Conservation (phyloP, 176 grass and related monocot species). For the Calamus simplicifolius region DNA sequence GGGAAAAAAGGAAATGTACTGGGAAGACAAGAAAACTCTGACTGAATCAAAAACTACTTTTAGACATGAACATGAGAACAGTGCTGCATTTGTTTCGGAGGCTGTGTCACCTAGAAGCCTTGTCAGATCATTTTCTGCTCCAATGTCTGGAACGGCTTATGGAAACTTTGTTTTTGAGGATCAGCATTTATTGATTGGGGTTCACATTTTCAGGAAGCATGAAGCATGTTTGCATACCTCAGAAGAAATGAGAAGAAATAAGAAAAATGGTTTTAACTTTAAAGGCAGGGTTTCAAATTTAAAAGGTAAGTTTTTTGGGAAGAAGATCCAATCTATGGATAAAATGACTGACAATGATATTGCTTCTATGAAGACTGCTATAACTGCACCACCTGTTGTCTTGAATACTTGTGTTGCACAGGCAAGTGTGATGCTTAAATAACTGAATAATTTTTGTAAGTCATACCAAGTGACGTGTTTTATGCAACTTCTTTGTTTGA, state of each 20-base stretch:
- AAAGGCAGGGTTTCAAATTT: conserved; percentile 67
- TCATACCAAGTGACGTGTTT: no score
- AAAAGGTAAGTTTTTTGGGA: conserved; percentile 68
- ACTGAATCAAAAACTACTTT: conserved; percentile 29
- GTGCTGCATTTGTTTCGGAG: conserved; percentile 9
- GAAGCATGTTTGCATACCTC: conserved; percentile 28
- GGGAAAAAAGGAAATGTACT: conserved; percentile 16
- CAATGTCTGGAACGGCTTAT: conserved; percentile 65
- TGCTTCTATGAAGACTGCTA: conserved; percentile 34
- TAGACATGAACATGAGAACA: conserved; percentile 24
- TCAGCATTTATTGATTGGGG: conserved; percentile 28
- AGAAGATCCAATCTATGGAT: conserved; percentile 52
- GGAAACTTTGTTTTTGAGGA: conserved; percentile 80
- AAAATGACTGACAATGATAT: conserved; percentile 46
- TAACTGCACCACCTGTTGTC: conserved; percentile 58
- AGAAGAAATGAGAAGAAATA: conserved; percentile 44
- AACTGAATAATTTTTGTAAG: no score
- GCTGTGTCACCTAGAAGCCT: conserved; percentile 54
- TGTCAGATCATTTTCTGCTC: conserved; percentile 80
- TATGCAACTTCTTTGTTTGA: no score
- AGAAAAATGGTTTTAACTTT: conserved; percentile 53
- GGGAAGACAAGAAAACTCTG: conserved; percentile 42
- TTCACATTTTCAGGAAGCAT: conserved; percentile 40
- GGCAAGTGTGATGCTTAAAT: conserved; percentile 28
- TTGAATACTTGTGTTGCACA: conserved; percentile 57